phyloP scores from a whole-genome alignment of 2,329 filamentous ascomycete genomes.

The Lojkania enalia region DNA sequence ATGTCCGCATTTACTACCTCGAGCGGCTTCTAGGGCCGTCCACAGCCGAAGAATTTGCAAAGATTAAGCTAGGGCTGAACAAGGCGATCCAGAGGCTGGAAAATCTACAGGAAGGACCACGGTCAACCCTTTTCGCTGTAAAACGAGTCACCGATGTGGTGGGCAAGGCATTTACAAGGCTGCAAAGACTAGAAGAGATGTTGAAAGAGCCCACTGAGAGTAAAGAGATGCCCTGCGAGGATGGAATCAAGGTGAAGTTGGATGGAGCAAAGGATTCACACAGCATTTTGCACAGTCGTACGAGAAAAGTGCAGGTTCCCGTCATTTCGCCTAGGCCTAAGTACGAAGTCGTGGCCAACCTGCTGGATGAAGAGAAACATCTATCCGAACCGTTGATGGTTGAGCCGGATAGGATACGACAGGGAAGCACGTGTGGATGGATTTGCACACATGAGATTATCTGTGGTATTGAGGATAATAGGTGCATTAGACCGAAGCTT shows the following conservation, averaged over 20 bases:
- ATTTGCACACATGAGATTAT: slow-evolving; percentile 6
- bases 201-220: slow-evolving; percentile 1
- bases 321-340: slow-evolving; percentile 8
- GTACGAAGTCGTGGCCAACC: slow-evolving; percentile 16
- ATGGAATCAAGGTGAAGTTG: background rate
- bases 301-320: background rate
- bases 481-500: slow-evolving; percentile 6
- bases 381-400: slow-evolving; percentile 8
- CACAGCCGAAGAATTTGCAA: slow-evolving; percentile 18
- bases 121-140: slow-evolving; percentile 1
- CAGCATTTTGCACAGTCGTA: background rate
- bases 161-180: slow-evolving; percentile 25
- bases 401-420: slow-evolving; percentile 5
- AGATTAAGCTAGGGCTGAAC: slow-evolving; percentile 26
- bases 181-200: slow-evolving; percentile 23
- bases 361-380: slow-evolving; percentile 21
- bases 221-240: background rate
- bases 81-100: slow-evolving; percentile 26
- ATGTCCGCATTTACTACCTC: slow-evolving; percentile 19
- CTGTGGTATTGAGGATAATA: background rate
- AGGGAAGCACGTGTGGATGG: slow-evolving; percentile 6
- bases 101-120: slow-evolving; percentile 17
- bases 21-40: slow-evolving; percentile 19
- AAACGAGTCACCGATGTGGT: slow-evolving; percentile 19
- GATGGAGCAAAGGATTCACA: background rate